Evolutionary conservation across 2,329 filamentous ascomycete species (phyloP), one percentile per base, ranked within the genome.

Genomic region (Sordariomycetes sp.): DNA sequence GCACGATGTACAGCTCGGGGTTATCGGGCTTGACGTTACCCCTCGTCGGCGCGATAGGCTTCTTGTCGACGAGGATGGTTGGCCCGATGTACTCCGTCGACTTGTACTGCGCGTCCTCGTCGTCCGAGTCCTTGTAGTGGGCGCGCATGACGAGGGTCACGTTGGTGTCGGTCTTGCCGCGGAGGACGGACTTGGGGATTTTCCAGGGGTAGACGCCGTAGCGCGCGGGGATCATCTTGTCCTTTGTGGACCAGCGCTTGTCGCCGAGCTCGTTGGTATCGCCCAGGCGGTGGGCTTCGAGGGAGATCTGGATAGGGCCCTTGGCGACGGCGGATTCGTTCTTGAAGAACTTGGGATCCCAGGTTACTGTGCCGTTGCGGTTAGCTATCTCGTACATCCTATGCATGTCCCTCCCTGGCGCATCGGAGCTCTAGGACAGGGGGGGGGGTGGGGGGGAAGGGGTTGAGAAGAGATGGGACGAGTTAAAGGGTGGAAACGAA

Each of bases 331-430:
- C 69, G 62, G 73, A 71, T 57, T 70, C 67, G 53, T 68, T 64
- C 62, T 70, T 69, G 69, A 79, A 81, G 67, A 70, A 77, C 55
- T 72, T 67, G 25, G 78, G 70, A 61, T 83, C 78, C 79, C 79
- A 82, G 32, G 77, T 80, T 57, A 82, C 79, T 82, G 53, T 8
- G 3, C 32, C 28, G 15, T 35, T 2, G n/a, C 17, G 25, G n/a
- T 32, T 42, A 7, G 59, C 61, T 50, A 61, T 59, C 35, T 36
- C 42, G 15, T n/a, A n/a, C n/a, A n/a, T n/a, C 15, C 34, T 39
- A 24, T 25, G 12, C 34, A 42, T 28, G 8, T 22, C 12, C n/a
- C 20, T 17, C n/a, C 39, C 13, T 3, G 39, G n/a, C 15, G 3
- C 3, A 3, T 45, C 39, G 12, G 36, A 53, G 53, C 20, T 56